These are phyloP conservation scores for Geotrichum reessii DNA, from an alignment of 1,139 yeast species.

Conservation along the genomic window DNA sequence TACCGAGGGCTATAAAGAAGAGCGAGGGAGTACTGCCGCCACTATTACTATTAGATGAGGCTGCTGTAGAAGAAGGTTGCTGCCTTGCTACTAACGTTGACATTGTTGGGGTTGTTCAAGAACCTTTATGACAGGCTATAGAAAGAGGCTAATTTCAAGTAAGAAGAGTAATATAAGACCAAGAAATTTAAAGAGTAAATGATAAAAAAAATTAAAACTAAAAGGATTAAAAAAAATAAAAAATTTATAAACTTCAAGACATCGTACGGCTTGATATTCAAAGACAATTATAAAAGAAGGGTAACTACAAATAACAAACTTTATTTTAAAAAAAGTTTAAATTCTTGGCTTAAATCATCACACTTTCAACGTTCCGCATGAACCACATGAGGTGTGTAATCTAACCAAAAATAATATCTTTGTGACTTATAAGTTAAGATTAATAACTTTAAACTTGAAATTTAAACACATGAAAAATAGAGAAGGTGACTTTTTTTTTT, in stretches of 20 bases:
- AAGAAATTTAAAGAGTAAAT: not conserved
- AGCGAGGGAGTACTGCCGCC: slow-evolving; percentile 28
- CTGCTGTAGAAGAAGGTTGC: not conserved
- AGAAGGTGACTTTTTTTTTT: no score
- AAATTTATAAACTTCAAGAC: not conserved
- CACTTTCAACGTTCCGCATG: not conserved
- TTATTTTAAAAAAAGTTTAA: not conserved
- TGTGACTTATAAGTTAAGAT: no score
- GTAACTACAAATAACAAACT: not conserved
- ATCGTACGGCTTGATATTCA: not conserved
- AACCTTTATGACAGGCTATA: not conserved
- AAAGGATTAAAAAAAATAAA: not conserved
- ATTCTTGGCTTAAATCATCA: not conserved
- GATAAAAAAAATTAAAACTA: not conserved
- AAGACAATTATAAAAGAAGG: not conserved
- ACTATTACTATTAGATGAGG: not conserved
- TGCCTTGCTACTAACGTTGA: not conserved
- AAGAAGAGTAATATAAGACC: not conserved
- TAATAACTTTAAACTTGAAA: no score
- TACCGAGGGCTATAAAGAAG: slow-evolving; percentile 39
- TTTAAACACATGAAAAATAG: no score
- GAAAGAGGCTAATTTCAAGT: not conserved
- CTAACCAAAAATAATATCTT: no score
- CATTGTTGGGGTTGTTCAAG: not conserved
- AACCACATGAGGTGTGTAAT: not conserved